A percentile compares a stretch with the other conserved stretches of the same genome.
Conservation (phyloP, 768 basidiomycete species). For the Cubamyces sp. region DNA sequence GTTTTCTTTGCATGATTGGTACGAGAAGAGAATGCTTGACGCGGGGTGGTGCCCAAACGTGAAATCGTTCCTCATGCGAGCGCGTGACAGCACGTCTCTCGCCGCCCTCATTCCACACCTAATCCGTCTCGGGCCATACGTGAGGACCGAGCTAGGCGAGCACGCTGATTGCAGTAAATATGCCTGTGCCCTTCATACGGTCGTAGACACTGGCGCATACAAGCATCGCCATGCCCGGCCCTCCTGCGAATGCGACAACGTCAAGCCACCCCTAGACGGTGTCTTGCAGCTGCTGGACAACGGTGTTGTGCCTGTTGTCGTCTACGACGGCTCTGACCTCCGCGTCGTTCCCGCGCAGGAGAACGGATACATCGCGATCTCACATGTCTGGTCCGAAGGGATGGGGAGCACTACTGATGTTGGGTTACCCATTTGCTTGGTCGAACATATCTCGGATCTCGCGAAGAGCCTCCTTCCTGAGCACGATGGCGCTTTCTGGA, state of each 20-base stretch:
- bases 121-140: not conserved
- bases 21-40: not conserved
- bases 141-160: not conserved
- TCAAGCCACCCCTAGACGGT: not conserved
- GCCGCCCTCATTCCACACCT: not conserved
- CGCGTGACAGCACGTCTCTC: not conserved
- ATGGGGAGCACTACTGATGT: slow-evolving; percentile 21
- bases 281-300: not conserved
- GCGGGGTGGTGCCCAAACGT: not conserved
- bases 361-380: not conserved
- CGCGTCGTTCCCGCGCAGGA: not conserved
- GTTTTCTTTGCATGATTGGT: not conserved
- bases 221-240: not conserved
- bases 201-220: not conserved
- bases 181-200: not conserved
- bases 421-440: slow-evolving; percentile 18
- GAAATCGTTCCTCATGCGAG: no score
- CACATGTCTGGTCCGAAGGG: slow-evolving; percentile 4
- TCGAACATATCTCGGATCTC: slow-evolving; percentile 2
- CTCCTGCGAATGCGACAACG: not conserved
- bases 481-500: slow-evolving; percentile 18
- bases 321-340: not conserved
- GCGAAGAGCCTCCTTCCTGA: slow-evolving; percentile 4
- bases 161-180: not conserved
- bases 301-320: not conserved